phyloP scores from a whole-genome alignment of 2,329 filamentous ascomycete genomes.

The Colletotrichum lupini region DNA sequence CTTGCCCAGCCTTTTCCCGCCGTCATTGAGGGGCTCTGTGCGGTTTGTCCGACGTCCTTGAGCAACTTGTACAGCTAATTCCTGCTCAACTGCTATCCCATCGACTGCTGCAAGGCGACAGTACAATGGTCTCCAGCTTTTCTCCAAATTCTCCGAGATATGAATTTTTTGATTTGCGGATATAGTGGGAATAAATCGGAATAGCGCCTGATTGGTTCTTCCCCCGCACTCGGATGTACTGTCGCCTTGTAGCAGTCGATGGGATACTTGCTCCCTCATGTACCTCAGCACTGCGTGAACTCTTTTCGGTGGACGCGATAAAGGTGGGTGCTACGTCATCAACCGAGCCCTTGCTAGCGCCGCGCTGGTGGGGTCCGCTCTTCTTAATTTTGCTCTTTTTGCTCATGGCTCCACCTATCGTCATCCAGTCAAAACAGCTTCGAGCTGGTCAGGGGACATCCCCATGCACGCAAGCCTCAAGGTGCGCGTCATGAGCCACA shows the following conservation, averaged over 20 bases:
- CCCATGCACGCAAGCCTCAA: background rate
- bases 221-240: too few species aligned
- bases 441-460: conserved; percentile 8
- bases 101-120: too few species aligned
- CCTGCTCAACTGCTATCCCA: conserved; percentile 6
- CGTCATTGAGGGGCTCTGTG: conserved; percentile 22
- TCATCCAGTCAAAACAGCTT: conserved; percentile 16
- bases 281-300: conserved; percentile 20
- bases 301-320: conserved; percentile 12
- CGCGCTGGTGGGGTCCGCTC: background rate
- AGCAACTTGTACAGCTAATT: background rate
- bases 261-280: background rate
- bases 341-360: conserved; percentile 23
- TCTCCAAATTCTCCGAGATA: too few species aligned
- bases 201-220: too few species aligned
- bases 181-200: too few species aligned
- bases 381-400: conserved; percentile 23
- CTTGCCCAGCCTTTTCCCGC: conserved; percentile 19
- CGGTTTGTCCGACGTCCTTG: conserved; percentile 19
- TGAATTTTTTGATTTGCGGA: too few species aligned
- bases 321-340: conserved; percentile 34
- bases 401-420: conserved; percentile 8
- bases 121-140: too few species aligned
- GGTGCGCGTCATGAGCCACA: conserved; percentile 26
- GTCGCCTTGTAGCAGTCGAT: too few species aligned